These are phyloP conservation scores for Trebouxia sp. DNA, from an alignment of 139 green algal species.

Conservation along the genomic window DNA sequence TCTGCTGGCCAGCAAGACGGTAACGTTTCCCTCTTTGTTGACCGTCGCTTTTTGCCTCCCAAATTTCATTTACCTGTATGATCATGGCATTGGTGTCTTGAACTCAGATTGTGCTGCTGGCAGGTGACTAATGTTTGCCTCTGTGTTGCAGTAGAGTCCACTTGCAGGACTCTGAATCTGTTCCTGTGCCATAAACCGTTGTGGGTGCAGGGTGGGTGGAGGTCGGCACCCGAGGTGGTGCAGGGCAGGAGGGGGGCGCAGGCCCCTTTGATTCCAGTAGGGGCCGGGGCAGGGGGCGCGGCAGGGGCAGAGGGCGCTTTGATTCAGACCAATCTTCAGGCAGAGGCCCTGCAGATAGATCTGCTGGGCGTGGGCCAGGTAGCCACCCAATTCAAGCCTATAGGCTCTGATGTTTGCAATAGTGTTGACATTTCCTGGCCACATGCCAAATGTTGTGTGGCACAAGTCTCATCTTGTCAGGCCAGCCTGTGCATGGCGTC, in stretches of 20 bases:
- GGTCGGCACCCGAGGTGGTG: not conserved
- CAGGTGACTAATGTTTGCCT: no score
- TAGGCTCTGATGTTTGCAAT: no score
- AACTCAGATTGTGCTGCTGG: no score
- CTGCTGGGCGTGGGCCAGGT: not conserved
- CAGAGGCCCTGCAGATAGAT: not conserved
- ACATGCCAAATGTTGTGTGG: no score
- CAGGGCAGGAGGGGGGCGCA: not conserved
- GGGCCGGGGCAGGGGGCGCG: not conserved
- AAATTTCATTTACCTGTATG: no score
- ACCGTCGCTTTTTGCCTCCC: no score
- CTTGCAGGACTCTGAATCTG: not conserved
- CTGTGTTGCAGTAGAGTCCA: no score
- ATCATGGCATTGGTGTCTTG: no score
- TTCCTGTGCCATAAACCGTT: not conserved
- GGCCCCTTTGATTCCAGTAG: not conserved
- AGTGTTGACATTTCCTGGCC: no score
- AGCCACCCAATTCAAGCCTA: not conserved
- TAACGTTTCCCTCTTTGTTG: no score
- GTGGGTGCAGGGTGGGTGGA: slow-evolving; percentile 7
- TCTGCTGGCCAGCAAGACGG: not conserved
- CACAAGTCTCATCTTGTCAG: no score
- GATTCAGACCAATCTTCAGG: not conserved
- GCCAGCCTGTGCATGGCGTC: no score
- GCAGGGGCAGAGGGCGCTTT: not conserved